Evolutionary conservation across 495 filamentous ascomycete species (phyloP).

Genomic region (Neurospora sp.): DNA sequence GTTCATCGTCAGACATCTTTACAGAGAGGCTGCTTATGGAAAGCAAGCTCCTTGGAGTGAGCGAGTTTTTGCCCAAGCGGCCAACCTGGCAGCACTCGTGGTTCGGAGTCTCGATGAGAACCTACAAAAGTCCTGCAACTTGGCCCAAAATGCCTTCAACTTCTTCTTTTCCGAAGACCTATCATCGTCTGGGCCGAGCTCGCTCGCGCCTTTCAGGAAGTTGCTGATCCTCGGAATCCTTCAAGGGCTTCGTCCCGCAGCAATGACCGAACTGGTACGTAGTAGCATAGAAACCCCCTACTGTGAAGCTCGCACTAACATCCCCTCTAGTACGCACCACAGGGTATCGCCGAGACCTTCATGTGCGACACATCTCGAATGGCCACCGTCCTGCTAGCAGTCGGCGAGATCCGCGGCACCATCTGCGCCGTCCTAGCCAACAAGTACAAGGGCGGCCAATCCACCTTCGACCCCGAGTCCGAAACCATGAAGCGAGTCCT

Average conservation of each 20-base stretch:
- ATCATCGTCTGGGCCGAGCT: background rate
- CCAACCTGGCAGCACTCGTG: constrained; percentile 21
- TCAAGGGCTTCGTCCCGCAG: constrained; percentile 31
- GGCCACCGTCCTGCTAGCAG: background rate
- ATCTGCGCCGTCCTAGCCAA: constrained; percentile 24
- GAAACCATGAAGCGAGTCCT: constrained; percentile 12
- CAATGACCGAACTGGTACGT: constrained; percentile 27
- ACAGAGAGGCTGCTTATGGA: constrained; percentile 8
- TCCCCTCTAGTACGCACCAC: constrained; percentile 12
- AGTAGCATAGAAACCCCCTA: background rate
- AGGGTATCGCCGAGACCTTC: constrained; percentile 14
- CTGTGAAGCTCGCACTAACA: constrained; percentile 3
- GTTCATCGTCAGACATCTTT: constrained; percentile 13
- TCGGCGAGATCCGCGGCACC: constrained; percentile 17
- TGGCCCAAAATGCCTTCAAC: constrained; percentile 22
- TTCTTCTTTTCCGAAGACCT: constrained; percentile 14
- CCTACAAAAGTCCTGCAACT: constrained; percentile 14
- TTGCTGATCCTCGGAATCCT: constrained; percentile 32
- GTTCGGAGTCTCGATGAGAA: constrained; percentile 15
- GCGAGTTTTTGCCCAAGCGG: constrained; percentile 13
- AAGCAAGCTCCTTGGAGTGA: constrained; percentile 12
- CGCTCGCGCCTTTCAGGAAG: background rate
- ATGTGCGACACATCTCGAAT: constrained; percentile 11
- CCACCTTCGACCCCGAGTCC: constrained; percentile 17
- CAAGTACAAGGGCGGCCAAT: constrained; percentile 23